Evolutionary conservation across 2,329 filamentous ascomycete species (phyloP).

Genomic region (Penicillium oxalicum): DNA sequence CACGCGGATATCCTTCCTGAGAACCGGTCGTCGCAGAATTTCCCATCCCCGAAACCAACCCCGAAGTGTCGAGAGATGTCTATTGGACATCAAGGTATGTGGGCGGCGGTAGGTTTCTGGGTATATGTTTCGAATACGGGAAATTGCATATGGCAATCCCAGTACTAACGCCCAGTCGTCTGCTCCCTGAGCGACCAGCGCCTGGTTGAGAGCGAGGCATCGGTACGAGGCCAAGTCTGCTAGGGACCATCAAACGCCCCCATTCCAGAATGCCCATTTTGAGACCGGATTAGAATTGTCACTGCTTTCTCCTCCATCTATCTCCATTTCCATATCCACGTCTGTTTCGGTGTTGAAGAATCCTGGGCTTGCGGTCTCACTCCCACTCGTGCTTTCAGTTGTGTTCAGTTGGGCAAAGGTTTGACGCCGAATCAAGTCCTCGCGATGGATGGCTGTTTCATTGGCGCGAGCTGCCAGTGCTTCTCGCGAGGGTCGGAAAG

Average conservation of each 20-base stretch:
- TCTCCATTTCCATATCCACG: slow-evolving; percentile 29
- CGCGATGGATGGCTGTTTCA: slow-evolving; percentile 12
- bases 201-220: not conserved
- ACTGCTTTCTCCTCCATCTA: slow-evolving; percentile 24
- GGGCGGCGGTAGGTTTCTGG: too few species aligned
- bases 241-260: slow-evolving; percentile 20
- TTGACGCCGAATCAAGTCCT: slow-evolving; percentile 17
- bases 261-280: slow-evolving; percentile 27
- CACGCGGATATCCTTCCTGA: not conserved
- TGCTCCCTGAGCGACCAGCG: slow-evolving; percentile 9
- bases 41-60: not conserved
- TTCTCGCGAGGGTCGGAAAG: slow-evolving; percentile 16
- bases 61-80: slow-evolving; percentile 1
- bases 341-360: slow-evolving; percentile 19
- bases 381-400: slow-evolving; percentile 13
- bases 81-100: too few species aligned
- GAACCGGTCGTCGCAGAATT: too few species aligned
- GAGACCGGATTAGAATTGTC: slow-evolving; percentile 15
- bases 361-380: slow-evolving; percentile 20
- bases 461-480: slow-evolving; percentile 21
- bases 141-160: too few species aligned
- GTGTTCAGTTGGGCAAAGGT: slow-evolving; percentile 15
- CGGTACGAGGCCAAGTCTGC: not conserved
- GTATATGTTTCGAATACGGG: too few species aligned
- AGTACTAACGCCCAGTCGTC: too few species aligned